Conservation (phyloP, 1,284 basidiomycete genomes). For the Neotropicomus parvogracilis region DNA sequence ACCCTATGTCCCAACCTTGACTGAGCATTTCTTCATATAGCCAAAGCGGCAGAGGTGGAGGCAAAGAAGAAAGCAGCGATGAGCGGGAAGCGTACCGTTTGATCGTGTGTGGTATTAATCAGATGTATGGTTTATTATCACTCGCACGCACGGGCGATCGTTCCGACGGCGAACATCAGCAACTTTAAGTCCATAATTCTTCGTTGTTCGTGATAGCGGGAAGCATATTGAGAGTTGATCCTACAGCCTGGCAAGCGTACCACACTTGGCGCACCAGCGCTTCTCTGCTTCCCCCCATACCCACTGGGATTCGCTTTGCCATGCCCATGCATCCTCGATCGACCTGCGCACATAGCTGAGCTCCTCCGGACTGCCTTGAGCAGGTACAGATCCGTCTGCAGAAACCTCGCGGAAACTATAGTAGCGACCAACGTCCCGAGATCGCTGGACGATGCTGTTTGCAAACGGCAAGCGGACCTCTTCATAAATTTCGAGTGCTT, state of each 20-base stretch:
- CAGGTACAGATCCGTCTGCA: neutral
- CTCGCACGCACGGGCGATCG: neutral
- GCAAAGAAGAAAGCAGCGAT: slow-evolving; percentile 36
- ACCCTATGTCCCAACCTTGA: neutral
- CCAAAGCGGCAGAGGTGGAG: slow-evolving; percentile 43
- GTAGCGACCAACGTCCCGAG: slow-evolving; percentile 1
- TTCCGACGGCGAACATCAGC: too few relatives aligned
- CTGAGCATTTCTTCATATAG: slow-evolving; percentile 24
- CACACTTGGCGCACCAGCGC: slow-evolving; percentile 11
- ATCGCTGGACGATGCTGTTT: slow-evolving; percentile 9
- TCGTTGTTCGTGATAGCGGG: too few relatives aligned
- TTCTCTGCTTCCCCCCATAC: slow-evolving; percentile 17
- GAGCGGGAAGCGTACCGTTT: slow-evolving; percentile 29
- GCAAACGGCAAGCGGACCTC: slow-evolving; percentile 31
- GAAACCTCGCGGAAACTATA: slow-evolving; percentile 3
- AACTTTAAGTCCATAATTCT: too few relatives aligned
- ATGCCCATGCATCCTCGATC: slow-evolving; percentile 21
- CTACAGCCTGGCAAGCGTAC: neutral
- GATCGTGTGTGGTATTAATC: neutral
- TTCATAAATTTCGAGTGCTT: slow-evolving; percentile 32
- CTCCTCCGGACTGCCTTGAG: neutral
- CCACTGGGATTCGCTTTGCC: slow-evolving; percentile 14
- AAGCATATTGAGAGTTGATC: too few relatives aligned
- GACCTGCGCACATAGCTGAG: slow-evolving; percentile 10
- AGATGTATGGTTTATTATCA: slow-evolving; percentile 7